Percentiles rank a stretch among this genome's conserved stretches.
Conservation (phyloP, 106 monocot genomes). For the Iris macrosiphon region DNA sequence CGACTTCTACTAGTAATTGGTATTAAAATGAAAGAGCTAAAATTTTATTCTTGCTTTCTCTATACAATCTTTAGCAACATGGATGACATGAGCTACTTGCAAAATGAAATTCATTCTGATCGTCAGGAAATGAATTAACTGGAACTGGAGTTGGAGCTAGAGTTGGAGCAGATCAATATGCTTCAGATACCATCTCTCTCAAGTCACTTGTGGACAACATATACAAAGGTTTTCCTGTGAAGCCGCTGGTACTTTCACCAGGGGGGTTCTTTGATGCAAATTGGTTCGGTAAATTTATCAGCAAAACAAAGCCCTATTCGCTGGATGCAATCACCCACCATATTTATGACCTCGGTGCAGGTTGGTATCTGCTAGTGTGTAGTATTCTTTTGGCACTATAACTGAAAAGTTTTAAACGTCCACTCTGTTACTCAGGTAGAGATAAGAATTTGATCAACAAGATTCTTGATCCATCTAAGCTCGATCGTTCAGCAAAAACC, state of each 20-base stretch:
- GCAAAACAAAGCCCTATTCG: constrained; percentile 42
- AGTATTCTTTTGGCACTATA: not conserved
- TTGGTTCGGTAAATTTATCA: constrained; percentile 59
- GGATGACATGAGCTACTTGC: too few relatives aligned
- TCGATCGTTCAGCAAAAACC: constrained; percentile 46
- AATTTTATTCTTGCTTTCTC: too few relatives aligned
- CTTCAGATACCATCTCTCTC: constrained; percentile 49
- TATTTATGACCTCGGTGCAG: constrained; percentile 91
- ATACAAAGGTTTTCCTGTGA: constrained; percentile 30
- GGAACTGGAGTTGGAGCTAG: constrained; percentile 67
- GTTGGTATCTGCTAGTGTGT: constrained; percentile 16
- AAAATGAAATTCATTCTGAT: not conserved
- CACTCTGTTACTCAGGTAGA: constrained; percentile 26
- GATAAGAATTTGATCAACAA: constrained; percentile 63
- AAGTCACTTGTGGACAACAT: constrained; percentile 39
- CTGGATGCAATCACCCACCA: constrained; percentile 87
- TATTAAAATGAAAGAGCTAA: too few relatives aligned
- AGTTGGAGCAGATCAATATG: constrained; percentile 53
- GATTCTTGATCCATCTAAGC: constrained; percentile 72
- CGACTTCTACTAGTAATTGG: too few relatives aligned
- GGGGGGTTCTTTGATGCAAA: constrained; percentile 71
- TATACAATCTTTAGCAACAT: too few relatives aligned
- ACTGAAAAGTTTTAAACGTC: not conserved
- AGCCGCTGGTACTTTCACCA: constrained; percentile 64
- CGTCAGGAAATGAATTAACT: constrained; percentile 76